phyloP scores from a whole-genome alignment of 75 land plant species.

The Cryptomeria japonica region DNA sequence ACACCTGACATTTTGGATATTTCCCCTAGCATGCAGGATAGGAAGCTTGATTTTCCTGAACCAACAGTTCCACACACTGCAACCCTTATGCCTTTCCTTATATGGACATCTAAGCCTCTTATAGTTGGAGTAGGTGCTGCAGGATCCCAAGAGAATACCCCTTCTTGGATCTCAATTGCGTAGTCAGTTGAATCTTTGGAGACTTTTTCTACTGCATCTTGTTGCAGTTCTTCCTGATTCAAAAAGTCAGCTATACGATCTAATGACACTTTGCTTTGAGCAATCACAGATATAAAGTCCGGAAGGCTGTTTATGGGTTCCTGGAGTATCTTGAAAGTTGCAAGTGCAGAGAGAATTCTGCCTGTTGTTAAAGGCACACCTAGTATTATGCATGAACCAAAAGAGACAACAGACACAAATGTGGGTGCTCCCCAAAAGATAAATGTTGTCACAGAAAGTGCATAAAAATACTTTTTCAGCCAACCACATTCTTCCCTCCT shows the following conservation, averaged over 20 bases:
- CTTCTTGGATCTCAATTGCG: slow-evolving; percentile 40
- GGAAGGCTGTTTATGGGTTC: slow-evolving; percentile 80
- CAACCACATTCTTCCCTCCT: slow-evolving; percentile 37
- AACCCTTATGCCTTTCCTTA: slow-evolving; percentile 43
- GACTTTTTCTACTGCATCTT: slow-evolving; percentile 49
- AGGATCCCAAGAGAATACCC: slow-evolving; percentile 46
- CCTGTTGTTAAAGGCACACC: slow-evolving; percentile 82
- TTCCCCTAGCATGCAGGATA: slow-evolving; percentile 17
- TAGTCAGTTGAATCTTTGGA: slow-evolving; percentile 31
- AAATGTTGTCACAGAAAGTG: slow-evolving; percentile 49
- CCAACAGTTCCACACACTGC: too few species aligned
- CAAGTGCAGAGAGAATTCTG: too few species aligned
- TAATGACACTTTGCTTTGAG: slow-evolving; percentile 13
- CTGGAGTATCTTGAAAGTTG: slow-evolving; percentile 27
- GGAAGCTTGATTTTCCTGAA: too few species aligned
- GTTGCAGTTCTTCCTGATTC: slow-evolving; percentile 64
- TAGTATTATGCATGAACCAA: slow-evolving; percentile 65
- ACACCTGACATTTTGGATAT: slow-evolving; percentile 65
- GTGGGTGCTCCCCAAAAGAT: slow-evolving; percentile 74
- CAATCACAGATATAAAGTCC: slow-evolving; percentile 51
- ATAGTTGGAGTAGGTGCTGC: slow-evolving; percentile 45
- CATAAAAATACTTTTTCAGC: slow-evolving; percentile 36
- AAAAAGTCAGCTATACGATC: slow-evolving; percentile 66
- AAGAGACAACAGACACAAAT: slow-evolving; percentile 32
- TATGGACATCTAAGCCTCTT: slow-evolving; percentile 43